Percentiles rank a stretch among this genome's conserved stretches.
These are phyloP conservation scores for Saccharomycopsis sp. DNA, from an alignment of 805 yeast species.

Conservation along the genomic window DNA sequence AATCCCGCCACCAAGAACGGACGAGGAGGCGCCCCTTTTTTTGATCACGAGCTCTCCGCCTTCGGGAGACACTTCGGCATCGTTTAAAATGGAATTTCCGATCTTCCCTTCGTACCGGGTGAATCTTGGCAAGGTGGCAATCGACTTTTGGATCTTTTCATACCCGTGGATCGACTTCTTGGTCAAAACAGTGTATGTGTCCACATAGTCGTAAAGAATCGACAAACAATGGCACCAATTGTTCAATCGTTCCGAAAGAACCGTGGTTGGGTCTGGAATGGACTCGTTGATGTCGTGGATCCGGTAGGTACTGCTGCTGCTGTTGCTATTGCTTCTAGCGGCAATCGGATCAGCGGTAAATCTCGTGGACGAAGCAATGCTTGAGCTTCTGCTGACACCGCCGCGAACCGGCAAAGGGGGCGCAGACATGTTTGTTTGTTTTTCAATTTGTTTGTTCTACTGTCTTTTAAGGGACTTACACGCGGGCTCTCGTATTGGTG, in stretches of 20 bases:
- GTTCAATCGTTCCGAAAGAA: constrained; percentile 14
- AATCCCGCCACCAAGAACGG: neutral
- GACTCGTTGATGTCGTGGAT: constrained; percentile 20
- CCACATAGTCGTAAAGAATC: constrained; percentile 19
- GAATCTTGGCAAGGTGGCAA: constrained; percentile 17
- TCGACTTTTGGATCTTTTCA: constrained; percentile 20
- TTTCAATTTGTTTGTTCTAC: no score
- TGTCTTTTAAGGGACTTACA: no score
- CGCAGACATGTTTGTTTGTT: neutral
- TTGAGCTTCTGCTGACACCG: constrained; percentile 1
- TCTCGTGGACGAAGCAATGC: neutral
- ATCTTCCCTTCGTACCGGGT: constrained; percentile 17
- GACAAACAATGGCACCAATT: constrained; percentile 16
- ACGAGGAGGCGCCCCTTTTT: constrained; percentile 1
- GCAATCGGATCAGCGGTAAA: neutral
- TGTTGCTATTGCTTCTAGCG: neutral
- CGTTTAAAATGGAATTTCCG: neutral
- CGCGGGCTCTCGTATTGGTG: no score
- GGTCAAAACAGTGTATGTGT: constrained; percentile 16
- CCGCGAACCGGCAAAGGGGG: neutral
- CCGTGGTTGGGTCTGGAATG: constrained; percentile 17
- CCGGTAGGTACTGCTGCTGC: neutral
- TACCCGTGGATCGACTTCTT: constrained; percentile 18
- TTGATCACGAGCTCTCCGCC: constrained; percentile 7
- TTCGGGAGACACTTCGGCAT: constrained; percentile 2